Conservation (phyloP, 23 red algal genomes). For the Cyanidioschyzon merolae region DNA sequence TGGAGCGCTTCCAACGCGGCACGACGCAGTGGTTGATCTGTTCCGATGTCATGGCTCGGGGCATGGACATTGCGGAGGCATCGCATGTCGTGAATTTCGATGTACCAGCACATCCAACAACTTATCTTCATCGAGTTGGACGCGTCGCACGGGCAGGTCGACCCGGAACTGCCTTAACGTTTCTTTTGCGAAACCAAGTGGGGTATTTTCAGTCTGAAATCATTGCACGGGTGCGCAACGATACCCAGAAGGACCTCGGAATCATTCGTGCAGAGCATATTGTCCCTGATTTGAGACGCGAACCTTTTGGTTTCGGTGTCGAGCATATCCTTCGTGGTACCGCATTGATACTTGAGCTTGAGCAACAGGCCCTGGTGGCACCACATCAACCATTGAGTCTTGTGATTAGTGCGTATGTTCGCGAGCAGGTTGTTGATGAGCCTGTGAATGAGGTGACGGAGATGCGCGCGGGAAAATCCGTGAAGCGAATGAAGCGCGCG, state of each 20-base stretch:
- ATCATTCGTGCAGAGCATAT: background rate
- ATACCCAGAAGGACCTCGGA: background rate
- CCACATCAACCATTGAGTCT: background rate
- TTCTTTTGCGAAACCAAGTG: slow-evolving; percentile 45
- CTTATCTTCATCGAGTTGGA: slow-evolving; percentile 84
- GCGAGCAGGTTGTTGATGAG: background rate
- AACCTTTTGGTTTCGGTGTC: background rate
- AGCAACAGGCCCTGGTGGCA: background rate
- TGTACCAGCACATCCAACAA: slow-evolving; percentile 42
- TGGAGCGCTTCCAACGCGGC: background rate
- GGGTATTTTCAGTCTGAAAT: slow-evolving; percentile 44
- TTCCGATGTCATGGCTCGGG: slow-evolving; percentile 69
- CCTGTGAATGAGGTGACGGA: background rate
- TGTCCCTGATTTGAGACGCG: background rate
- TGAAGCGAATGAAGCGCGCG: background rate
- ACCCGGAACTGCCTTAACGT: slow-evolving; percentile 31
- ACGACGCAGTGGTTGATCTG: slow-evolving; percentile 28
- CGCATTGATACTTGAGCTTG: background rate
- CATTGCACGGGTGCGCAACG: background rate
- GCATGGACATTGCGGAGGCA: slow-evolving; percentile 56
- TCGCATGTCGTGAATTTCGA: slow-evolving; percentile 84
- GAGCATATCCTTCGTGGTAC: background rate
- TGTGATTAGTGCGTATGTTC: background rate
- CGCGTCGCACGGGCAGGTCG: slow-evolving; percentile 66
- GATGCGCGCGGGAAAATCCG: background rate